Evolutionary conservation across 768 basidiomycete genomes (phyloP), one percentile per base, ranked within the genome.

Genomic region (Russula abietina): DNA sequence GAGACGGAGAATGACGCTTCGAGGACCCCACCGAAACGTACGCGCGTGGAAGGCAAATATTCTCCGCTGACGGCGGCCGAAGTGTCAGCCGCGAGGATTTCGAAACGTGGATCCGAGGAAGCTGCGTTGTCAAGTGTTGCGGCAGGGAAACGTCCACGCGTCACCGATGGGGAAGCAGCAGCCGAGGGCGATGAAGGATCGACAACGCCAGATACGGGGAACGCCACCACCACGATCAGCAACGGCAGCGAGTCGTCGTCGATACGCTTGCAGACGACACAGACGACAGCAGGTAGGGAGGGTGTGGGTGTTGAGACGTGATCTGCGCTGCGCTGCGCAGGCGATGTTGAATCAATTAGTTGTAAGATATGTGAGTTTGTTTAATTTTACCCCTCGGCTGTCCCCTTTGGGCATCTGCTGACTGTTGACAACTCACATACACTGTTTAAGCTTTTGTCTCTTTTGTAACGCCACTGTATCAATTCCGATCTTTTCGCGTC

Each of bases 1-100:
- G 43, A 75, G 72, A 9, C 75, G 73, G n/a, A 70, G 70, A 48
- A 69, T 65, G 55, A 64, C 46, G 57, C 59, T 54, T 30, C 59
- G 64, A 51, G 22, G 65, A 78, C 79, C 0, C 79, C 79, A 12
- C 79, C 79, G 9, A 80, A 80, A 65, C 75, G 78, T 51, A 71
- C 67, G 28, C 72, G 77, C 53, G 61, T 69, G 24, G 70, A 65
- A 16, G 69, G 66, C 48, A 55, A 51, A 19, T 69, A 68, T 41
- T 69, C 69, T 39, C 62, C 68, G 9, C 33, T 67, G 24, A 67
- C 65, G 22, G 60, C 61, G 1, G 60, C 58, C 4, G 67, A 67
- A 24, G 65, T 26, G 24, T 54, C 53, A 9, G 56, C 62, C 5
- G 30, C 59, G 8, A 54, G 68, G 32, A 50, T 62, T 14, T 57